These are phyloP conservation scores for Scalesia atractyloides DNA, from an alignment of 129 eudicot species.

Conservation along the genomic window DNA sequence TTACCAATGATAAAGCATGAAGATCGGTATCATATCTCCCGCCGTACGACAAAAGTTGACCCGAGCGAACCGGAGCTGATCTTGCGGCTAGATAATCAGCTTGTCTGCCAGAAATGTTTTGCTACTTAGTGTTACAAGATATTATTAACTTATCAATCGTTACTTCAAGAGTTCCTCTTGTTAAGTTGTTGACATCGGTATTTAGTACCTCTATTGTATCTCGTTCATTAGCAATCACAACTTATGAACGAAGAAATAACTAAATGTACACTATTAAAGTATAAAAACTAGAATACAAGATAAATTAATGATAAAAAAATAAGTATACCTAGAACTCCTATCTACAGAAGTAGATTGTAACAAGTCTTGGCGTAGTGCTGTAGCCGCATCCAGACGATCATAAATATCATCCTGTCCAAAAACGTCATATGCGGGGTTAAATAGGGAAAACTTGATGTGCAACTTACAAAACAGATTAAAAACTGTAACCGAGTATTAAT, in stretches of 20 bases:
- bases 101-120: constrained; percentile 92
- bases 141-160: constrained; percentile 24
- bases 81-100: constrained; percentile 91
- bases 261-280: not conserved
- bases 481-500: not conserved
- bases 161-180: constrained; percentile 27
- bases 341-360: constrained; percentile 78
- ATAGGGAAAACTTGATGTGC: not conserved
- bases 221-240: constrained; percentile 24
- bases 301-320: not conserved
- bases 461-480: not conserved
- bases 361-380: constrained; percentile 66
- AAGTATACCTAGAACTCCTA: constrained; percentile 69
- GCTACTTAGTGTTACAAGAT: constrained; percentile 61
- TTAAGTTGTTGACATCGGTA: constrained; percentile 32
- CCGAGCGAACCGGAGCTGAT: constrained; percentile 51
- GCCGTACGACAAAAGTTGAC: constrained; percentile 63
- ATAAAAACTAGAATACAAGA: constrained; percentile 5
- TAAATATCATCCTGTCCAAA: constrained; percentile 63
- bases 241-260: not conserved
- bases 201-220: constrained; percentile 19
- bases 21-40: constrained; percentile 74
- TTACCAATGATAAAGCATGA: constrained; percentile 54
- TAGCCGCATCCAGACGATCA: constrained; percentile 74
- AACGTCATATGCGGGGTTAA: not conserved